These are phyloP conservation scores for Exutisphaerella laricina DNA, from an alignment of 2,329 filamentous ascomycete species.

Conservation along the genomic window DNA sequence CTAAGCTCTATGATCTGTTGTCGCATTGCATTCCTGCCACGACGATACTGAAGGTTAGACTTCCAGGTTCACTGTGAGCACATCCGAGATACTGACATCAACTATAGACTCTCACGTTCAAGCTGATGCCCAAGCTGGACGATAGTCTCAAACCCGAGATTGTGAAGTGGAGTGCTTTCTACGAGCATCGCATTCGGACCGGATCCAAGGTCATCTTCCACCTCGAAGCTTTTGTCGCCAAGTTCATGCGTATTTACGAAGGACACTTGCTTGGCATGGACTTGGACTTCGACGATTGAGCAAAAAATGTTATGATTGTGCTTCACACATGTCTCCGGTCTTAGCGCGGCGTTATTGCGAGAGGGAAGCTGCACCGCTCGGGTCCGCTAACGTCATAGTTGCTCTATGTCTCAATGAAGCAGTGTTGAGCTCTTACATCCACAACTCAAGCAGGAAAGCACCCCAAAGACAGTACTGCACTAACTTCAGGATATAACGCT, in stretches of 20 bases:
- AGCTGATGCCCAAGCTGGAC: slow-evolving; percentile 79
- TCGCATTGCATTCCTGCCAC: slow-evolving; percentile 97
- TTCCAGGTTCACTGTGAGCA: background rate
- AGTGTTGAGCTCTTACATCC: slow-evolving; percentile 1
- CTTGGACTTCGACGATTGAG: slow-evolving; percentile 40
- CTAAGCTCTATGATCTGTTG: slow-evolving; percentile 93
- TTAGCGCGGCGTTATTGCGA: slow-evolving; percentile 29
- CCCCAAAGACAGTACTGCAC: no score
- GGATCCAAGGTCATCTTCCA: slow-evolving; percentile 95
- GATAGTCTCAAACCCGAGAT: slow-evolving; percentile 87
- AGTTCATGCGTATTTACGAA: slow-evolving; percentile 95
- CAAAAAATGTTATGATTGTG: slow-evolving; percentile 13
- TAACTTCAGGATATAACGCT: no score
- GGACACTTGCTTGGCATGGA: slow-evolving; percentile 81
- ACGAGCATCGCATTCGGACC: slow-evolving; percentile 88
- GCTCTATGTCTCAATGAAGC: background rate
- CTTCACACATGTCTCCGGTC: slow-evolving; percentile 19
- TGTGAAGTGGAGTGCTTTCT: slow-evolving; percentile 93
- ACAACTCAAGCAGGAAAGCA: no score
- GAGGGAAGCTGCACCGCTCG: slow-evolving; percentile 5
- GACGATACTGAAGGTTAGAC: slow-evolving; percentile 70
- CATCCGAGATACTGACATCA: slow-evolving; percentile 1
- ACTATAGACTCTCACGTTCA: slow-evolving; percentile 74
- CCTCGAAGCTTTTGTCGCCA: slow-evolving; percentile 94
- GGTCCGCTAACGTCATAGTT: background rate